These are phyloP conservation scores for Tylopilus intermedius DNA, from an alignment of 768 basidiomycete species.

Conservation along the genomic window DNA sequence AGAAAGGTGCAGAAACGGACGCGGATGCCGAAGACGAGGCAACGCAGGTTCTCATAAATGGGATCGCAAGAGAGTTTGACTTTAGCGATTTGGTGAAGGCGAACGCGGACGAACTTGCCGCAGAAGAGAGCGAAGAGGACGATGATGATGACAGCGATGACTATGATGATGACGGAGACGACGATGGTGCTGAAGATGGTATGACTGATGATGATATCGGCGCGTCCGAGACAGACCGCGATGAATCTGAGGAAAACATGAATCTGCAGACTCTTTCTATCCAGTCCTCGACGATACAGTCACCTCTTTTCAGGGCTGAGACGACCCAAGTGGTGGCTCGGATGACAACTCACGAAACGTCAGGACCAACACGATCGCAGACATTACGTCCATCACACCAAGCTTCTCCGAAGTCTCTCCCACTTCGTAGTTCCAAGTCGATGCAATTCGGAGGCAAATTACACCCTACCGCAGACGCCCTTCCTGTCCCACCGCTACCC, in stretches of 20 bases:
- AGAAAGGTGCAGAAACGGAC: constrained; percentile 38
- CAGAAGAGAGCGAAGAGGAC: constrained; percentile 57
- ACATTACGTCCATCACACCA: constrained; percentile 1
- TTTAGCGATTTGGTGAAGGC: constrained; percentile 76
- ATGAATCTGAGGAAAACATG: constrained; percentile 11
- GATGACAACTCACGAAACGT: background rate
- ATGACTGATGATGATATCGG: constrained; percentile 34
- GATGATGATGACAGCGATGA: constrained; percentile 31
- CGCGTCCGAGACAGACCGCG: constrained; percentile 30
- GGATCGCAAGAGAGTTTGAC: constrained; percentile 75
- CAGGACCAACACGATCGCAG: constrained; percentile 3
- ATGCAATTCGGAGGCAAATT: constrained; percentile 30
- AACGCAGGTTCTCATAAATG: constrained; percentile 72
- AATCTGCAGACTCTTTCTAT: background rate
- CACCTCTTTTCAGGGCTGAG: background rate
- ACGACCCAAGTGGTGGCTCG: constrained; percentile 1
- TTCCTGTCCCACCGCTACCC: constrained; percentile 38
- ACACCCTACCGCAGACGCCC: constrained; percentile 32
- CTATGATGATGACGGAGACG: constrained; percentile 37
- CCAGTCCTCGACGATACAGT: background rate
- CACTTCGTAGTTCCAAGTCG: constrained; percentile 46
- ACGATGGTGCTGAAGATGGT: constrained; percentile 40
- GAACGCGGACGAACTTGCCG: constrained; percentile 77
- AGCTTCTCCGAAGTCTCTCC: constrained; percentile 33
- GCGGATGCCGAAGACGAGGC: constrained; percentile 74